Conservation (phyloP, 768 basidiomycete species). For the Rhizopogon roseolus region DNA sequence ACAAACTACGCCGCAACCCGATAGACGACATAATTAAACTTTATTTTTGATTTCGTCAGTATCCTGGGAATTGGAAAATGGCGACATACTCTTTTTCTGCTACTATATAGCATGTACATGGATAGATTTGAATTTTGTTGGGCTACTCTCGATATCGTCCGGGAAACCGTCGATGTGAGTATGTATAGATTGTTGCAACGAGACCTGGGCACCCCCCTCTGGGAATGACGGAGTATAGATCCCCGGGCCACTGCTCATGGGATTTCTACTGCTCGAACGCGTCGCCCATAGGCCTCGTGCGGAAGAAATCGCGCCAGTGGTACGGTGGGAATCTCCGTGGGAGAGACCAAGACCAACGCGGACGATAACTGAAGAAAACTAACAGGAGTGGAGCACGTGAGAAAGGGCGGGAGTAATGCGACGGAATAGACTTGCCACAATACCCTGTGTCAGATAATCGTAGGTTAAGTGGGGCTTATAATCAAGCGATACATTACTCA, state of each 20-base stretch:
- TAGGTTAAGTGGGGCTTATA: background rate
- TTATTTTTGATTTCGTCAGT: background rate
- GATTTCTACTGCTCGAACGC: background rate
- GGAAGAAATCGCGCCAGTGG: background rate
- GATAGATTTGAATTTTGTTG: background rate
- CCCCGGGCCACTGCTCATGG: background rate
- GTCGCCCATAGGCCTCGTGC: background rate
- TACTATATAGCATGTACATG: constrained; percentile 1
- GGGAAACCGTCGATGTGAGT: constrained; percentile 5
- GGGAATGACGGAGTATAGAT: constrained; percentile 1
- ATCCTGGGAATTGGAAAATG: background rate
- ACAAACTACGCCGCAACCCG: too few relatives aligned
- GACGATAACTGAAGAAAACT: constrained; percentile 22
- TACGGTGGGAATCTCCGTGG: constrained; percentile 8
- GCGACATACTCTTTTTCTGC: background rate
- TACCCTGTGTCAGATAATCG: constrained; percentile 5
- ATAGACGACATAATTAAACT: background rate
- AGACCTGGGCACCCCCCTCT: constrained; percentile 6
- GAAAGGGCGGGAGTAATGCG: background rate
- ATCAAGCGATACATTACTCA: constrained; percentile 3
- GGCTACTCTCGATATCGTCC: background rate
- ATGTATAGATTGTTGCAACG: constrained; percentile 2
- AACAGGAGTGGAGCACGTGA: background rate
- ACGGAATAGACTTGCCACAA: constrained; percentile 11
- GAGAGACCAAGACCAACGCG: constrained; percentile 18